Conservation (phyloP, 1,284 basidiomycete genomes). For the Austroboletus novae-zelandiae region DNA sequence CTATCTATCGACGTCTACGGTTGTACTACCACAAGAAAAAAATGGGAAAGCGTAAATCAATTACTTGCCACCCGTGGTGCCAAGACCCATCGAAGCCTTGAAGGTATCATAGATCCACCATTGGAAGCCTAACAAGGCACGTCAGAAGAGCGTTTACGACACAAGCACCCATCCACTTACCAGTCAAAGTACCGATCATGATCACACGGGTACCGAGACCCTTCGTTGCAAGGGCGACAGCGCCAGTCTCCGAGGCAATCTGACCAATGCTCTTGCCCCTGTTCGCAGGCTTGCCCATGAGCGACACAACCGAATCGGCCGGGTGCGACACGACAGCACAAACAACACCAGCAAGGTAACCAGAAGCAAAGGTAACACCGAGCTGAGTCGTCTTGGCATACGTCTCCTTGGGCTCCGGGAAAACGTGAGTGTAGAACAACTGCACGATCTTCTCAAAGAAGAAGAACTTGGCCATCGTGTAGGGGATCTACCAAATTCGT, state of each 20-base stretch:
- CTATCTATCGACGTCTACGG: constrained; percentile 12
- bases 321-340: constrained; percentile 83
- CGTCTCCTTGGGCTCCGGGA: constrained; percentile 69
- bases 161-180: constrained; percentile 27
- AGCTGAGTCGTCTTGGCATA: constrained; percentile 74
- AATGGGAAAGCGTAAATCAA: not conserved
- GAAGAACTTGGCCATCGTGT: constrained; percentile 88
- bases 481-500: constrained; percentile 59
- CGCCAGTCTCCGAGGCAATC: constrained; percentile 68
- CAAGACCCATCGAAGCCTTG: constrained; percentile 77
- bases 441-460: constrained; percentile 80
- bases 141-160: not conserved
- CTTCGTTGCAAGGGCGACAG: constrained; percentile 64
- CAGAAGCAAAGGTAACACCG: constrained; percentile 77
- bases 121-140: constrained; percentile 59
- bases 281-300: constrained; percentile 74
- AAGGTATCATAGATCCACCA: constrained; percentile 88
- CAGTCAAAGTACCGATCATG: constrained; percentile 79
- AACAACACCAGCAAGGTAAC: constrained; percentile 80
- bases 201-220: constrained; percentile 78
- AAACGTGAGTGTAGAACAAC: constrained; percentile 74
- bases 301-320: constrained; percentile 76
- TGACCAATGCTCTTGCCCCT: constrained; percentile 69
- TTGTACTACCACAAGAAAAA: constrained; percentile 11
- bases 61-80: constrained; percentile 84